Base-by-base conservation (phyloP, 768 basidiomycete genomes). In the Calvatia gigantea region DNA sequence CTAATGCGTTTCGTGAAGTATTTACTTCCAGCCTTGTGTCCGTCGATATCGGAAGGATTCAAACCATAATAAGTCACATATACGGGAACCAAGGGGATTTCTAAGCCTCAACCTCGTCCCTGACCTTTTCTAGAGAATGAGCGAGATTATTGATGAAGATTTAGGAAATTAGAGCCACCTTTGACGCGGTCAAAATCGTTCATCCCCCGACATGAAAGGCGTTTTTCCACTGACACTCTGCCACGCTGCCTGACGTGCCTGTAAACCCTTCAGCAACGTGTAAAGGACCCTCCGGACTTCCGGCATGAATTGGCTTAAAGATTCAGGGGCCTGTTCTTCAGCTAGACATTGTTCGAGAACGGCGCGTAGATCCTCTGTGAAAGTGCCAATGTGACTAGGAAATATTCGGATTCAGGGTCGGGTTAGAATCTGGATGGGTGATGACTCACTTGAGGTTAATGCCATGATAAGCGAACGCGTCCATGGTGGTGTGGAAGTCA, bases 221-320 rank as follows among this genome's bases (percentile, higher is more conserved):
- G 37, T 29, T 28, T 39, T 41, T 27, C 50, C 50, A 41, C 50
- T 51, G 19, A 60, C 64, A 4, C 68, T 65, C n/a, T 61, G 69
- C 74, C 77, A 81, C 8, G 68, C 64, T 15, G 72, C 74, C 56
- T 96, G 94, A 62, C 91, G 92, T 44, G 69, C 75, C 57, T 93
- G 89, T 15, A 98, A 78, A 11, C 92, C 94, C 59, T 86, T 85
- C 11, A 98, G 75, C 15, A 98, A 81, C 60, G 79, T 84, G 63
- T 85, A 89, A 58, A 98, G 85, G 63, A 95, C 88, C 57, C 75
- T 78, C 44, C 91, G 84, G 33, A 98, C 87, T 52, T 84, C 78
- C 8, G 95, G 95, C 60, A 94, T 80, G 73, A 86, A 95, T 6
- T 75, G 72, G 9, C 88, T 84, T 45, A 98, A 78, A 38, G 83